Evolutionary conservation across 2,329 filamentous ascomycete genomes (phyloP).

Genomic region (Davidsoniella virescens): DNA sequence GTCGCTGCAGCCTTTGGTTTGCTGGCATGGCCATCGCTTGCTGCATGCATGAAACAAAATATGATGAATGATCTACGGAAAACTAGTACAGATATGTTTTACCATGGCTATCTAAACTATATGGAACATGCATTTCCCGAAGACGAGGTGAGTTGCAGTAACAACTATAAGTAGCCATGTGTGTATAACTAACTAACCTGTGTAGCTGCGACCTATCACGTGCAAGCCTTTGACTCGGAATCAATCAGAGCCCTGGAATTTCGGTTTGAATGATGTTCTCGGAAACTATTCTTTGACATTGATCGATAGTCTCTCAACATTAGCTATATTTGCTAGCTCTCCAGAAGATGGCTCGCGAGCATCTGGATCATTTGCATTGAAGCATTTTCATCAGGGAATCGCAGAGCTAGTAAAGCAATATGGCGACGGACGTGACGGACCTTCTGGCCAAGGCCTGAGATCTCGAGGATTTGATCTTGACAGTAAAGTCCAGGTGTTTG

Average conservation of each 20-base stretch:
- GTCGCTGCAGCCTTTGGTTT: neutral
- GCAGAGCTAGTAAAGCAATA: conserved; percentile 63
- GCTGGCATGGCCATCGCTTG: conserved; percentile 26
- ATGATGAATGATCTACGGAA: conserved; percentile 38
- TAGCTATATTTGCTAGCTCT: conserved; percentile 77
- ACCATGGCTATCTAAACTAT: conserved; percentile 93
- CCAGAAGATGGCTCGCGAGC: conserved; percentile 25
- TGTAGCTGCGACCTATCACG: conserved; percentile 63
- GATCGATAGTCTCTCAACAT: conserved; percentile 85
- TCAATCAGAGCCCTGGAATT: conserved; percentile 57
- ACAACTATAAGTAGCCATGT: neutral
- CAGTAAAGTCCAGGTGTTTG: conserved; percentile 97
- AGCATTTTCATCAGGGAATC: conserved; percentile 68
- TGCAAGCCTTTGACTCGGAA: conserved; percentile 77
- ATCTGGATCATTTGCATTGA: conserved; percentile 33
- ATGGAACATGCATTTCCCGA: conserved; percentile 89
- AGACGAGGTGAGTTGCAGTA: conserved; percentile 48
- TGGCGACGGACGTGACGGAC: conserved; percentile 61
- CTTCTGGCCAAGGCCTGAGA: conserved; percentile 52
- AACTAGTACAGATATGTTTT: conserved; percentile 68
- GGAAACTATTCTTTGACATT: conserved; percentile 94
- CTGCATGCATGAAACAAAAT: conserved; percentile 36
- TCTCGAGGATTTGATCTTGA: conserved; percentile 81
- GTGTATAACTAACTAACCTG: neutral
- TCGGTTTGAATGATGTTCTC: conserved; percentile 85